These are phyloP conservation scores for Xerocomus minutiporus DNA, from an alignment of 1,284 basidiomycete species.

Conservation along the genomic window DNA sequence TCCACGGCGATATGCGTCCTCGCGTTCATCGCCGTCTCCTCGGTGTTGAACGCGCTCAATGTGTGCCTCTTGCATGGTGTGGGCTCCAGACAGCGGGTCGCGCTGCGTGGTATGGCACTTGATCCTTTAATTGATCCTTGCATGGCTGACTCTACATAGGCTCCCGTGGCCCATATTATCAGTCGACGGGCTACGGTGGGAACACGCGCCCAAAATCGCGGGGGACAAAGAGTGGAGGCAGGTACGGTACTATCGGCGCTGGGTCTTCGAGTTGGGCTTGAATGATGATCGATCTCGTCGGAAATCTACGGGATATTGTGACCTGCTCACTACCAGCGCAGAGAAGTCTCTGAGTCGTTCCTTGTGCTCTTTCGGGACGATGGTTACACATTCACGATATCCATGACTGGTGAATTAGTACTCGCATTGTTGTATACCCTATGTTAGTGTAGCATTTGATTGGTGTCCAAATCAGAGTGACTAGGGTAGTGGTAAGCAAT, in stretches of 20 bases:
- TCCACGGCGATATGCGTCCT: conserved; percentile 13
- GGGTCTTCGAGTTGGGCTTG: neutral
- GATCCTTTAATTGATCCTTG: neutral
- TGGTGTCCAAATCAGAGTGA: neutral
- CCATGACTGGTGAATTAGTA: neutral
- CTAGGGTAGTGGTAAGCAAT: conserved; percentile 11
- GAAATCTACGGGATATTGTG: neutral
- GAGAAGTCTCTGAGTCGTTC: neutral
- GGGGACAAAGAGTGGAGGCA: conserved; percentile 1
- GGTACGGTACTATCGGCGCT: conserved; percentile 1
- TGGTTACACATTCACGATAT: neutral
- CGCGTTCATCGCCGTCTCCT: conserved; percentile 7
- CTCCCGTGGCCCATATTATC: conserved; percentile 15
- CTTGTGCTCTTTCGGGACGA: neutral
- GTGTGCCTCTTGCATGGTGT: neutral
- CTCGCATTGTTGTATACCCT: neutral
- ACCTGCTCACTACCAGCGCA: neutral
- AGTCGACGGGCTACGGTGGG: conserved; percentile 21
- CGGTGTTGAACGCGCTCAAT: conserved; percentile 1
- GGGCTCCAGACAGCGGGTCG: neutral
- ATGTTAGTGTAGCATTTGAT: neutral
- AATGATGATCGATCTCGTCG: neutral
- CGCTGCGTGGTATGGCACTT: conserved; percentile 11
- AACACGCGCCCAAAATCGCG: conserved; percentile 16
- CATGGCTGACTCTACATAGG: conserved; percentile 3